Evolutionary conservation across 1,284 basidiomycete species (phyloP), one percentile per base, ranked within the genome.

Genomic region (Sporisorium scitamineum): DNA sequence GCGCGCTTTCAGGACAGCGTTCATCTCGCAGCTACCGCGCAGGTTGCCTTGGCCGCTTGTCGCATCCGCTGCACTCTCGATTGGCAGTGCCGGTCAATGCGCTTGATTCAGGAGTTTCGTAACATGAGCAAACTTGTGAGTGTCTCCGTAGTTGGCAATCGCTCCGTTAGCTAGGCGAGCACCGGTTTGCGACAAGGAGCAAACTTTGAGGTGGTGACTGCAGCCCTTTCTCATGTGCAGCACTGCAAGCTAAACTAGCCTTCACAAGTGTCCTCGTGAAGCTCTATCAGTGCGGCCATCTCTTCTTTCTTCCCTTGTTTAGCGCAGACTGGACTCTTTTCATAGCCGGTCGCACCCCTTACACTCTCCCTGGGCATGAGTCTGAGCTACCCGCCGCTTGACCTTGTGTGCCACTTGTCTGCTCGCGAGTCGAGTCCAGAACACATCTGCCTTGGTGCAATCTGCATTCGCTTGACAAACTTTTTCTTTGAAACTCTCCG

Each of bases 171-270:
- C 24, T 48, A 48, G 2, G 47, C 47, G 47, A 48, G 29, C 47
- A 48, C 47, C 47, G 47, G 29, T 48, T 48, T 29, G 47, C 47
- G 47, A 48, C 26, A 48, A 14, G 27, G 39, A 42, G 39, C 39
- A 48, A 45, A 45, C 44, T 26, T 16, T 53, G 29, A 20, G 48
- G 18, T 51, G 18, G 13, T 34, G 29, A n/a, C 50, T 42, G n/a
- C 41, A n/a, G n/a, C n/a, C n/a, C n/a, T n/a, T n/a, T n/a, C n/a
- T n/a, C n/a, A n/a, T 42, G 41, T 24, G 16, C 44, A 27, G 24
- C 24, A 47, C 22, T 11, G 44, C 44, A 26, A 26, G 44, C 48
- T 20, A 32, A 18, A 16, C 14, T 18, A 31, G 48, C 32, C 16
- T n/a, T n/a, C n/a, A n/a, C n/a, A n/a, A n/a, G n/a, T n/a, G n/a